Conservation (phyloP, 495 filamentous ascomycete species). For the Penicillium coprophilum region DNA sequence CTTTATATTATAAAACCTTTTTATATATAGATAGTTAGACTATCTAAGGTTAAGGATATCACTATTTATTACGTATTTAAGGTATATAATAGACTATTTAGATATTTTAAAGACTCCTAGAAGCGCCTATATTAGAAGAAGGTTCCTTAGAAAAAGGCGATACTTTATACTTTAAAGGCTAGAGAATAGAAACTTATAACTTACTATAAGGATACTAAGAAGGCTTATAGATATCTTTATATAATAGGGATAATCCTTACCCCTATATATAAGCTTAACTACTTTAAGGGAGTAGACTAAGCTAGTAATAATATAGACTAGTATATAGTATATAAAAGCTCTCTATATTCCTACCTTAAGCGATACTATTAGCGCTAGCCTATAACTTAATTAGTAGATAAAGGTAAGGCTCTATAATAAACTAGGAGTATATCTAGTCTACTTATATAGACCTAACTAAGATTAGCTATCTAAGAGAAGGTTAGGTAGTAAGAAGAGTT, state of each 20-base stretch:
- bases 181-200: background rate
- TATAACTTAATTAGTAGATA: background rate
- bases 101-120: background rate
- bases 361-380: background rate
- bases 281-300: background rate
- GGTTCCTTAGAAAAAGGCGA: background rate
- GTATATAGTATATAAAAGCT: conserved; percentile 2
- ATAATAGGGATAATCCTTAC: background rate
- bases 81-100: background rate
- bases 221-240: background rate
- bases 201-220: background rate
- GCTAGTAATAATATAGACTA: background rate
- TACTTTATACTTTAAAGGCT: background rate
- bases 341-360: background rate
- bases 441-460: background rate
- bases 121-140: background rate
- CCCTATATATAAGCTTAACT: background rate
- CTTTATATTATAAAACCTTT: conserved; percentile 1
- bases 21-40: background rate
- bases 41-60: conserved; percentile 1
- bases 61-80: background rate
- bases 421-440: background rate
- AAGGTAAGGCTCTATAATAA: background rate
- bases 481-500: background rate
- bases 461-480: background rate